phyloP scores from a whole-genome alignment of 2,329 filamentous ascomycete genomes.

The Penicillium griseofulvum region DNA sequence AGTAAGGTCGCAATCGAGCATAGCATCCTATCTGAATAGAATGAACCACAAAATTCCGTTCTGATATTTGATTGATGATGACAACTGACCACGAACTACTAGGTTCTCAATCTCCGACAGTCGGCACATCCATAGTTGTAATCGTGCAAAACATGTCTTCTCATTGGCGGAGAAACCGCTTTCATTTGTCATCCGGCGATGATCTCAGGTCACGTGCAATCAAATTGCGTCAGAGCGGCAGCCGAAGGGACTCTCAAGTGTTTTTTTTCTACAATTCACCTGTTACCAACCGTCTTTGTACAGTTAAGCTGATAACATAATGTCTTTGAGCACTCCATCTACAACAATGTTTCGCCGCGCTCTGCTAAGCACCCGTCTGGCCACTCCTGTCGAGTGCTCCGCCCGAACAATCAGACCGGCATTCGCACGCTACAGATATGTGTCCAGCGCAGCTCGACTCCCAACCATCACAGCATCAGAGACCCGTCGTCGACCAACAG shows the following conservation, averaged over 20 bases:
- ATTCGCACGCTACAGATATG: constrained; percentile 35
- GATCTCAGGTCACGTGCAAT: constrained; percentile 24
- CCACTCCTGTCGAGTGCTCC: constrained; percentile 26
- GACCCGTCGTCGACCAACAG: constrained; percentile 45
- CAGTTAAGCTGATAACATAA: constrained; percentile 13
- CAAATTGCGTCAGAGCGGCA: constrained; percentile 35
- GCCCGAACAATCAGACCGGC: constrained; percentile 29
- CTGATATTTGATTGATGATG: background rate
- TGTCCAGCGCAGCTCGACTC: constrained; percentile 46
- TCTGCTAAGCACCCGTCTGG: constrained; percentile 24
- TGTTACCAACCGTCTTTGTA: background rate
- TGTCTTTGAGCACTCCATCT: constrained; percentile 35
- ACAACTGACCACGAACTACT: background rate
- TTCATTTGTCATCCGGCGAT: constrained; percentile 29
- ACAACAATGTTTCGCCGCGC: constrained; percentile 33
- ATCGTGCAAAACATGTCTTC: constrained; percentile 17
- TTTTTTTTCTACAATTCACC: constrained; percentile 1
- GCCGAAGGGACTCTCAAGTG: background rate
- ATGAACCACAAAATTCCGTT: too few species aligned
- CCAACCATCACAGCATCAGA: constrained; percentile 51
- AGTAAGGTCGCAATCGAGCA: background rate
- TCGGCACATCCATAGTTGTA: constrained; percentile 13
- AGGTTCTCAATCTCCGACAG: constrained; percentile 8
- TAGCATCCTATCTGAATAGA: background rate
- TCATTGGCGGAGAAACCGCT: constrained; percentile 21